phyloP scores from a whole-genome alignment of 345 rosid species.

The Trapa bicornis region DNA sequence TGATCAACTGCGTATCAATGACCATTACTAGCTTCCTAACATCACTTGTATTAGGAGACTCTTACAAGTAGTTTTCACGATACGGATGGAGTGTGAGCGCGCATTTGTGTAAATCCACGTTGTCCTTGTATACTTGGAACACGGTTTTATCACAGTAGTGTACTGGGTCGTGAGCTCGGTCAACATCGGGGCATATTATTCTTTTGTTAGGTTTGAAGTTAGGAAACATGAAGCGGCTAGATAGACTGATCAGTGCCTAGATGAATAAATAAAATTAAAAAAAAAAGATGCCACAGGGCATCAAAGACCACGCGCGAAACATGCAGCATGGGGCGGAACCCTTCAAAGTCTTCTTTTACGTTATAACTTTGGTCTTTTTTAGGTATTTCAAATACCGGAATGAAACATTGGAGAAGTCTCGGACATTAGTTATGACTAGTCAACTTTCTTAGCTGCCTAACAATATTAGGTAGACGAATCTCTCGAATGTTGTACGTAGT shows the following conservation, averaged over 20 bases:
- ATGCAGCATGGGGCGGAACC: too few relatives aligned
- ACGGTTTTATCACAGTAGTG: background rate
- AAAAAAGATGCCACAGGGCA: background rate
- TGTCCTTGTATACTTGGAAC: background rate
- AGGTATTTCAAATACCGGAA: background rate
- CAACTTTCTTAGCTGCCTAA: slow-evolving; percentile 2
- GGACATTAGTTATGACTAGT: background rate
- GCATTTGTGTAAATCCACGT: background rate
- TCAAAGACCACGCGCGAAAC: too few relatives aligned
- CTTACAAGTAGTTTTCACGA: too few relatives aligned
- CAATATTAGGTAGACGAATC: background rate
- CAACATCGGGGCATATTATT: background rate
- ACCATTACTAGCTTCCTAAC: too few relatives aligned
- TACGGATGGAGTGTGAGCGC: too few relatives aligned
- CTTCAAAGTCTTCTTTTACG: too few relatives aligned
- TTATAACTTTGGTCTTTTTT: too few relatives aligned
- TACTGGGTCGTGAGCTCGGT: too few relatives aligned
- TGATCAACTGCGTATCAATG: too few relatives aligned
- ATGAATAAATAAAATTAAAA: background rate
- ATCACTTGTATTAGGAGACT: too few relatives aligned
- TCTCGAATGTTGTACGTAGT: background rate
- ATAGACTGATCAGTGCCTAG: background rate
- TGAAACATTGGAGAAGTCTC: background rate
- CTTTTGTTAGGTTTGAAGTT: slow-evolving; percentile 1
- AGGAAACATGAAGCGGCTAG: background rate